Evolutionary conservation across 306 rosid species (phyloP).

Genomic region (Cicer bijugum): DNA sequence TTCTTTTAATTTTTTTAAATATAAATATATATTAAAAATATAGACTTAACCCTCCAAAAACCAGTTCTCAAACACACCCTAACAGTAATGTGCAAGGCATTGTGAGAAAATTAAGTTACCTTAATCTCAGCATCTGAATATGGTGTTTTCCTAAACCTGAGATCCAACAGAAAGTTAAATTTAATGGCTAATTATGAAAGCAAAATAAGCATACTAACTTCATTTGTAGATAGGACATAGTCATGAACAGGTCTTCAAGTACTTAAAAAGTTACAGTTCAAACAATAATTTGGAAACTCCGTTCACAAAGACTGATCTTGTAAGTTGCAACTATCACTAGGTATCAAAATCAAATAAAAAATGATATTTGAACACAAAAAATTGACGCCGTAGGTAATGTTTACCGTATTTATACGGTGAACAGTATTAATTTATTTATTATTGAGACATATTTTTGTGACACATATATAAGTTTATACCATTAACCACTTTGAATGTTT

Average conservation of each 20-base stretch:
- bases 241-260: constrained; percentile 14
- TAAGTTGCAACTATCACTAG: constrained; percentile 24
- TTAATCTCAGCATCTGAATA: constrained; percentile 89
- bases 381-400: too few relatives aligned
- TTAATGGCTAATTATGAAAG: constrained; percentile 22
- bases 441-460: too few relatives aligned
- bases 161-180: constrained; percentile 37
- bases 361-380: too few relatives aligned
- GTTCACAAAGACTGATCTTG: constrained; percentile 8
- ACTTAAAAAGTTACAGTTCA: constrained; percentile 19
- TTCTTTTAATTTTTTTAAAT: too few relatives aligned
- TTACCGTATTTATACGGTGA: too few relatives aligned
- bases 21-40: too few relatives aligned
- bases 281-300: constrained; percentile 5
- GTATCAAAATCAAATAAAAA: background rate
- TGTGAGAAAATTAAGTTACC: constrained; percentile 54
- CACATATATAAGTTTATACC: too few relatives aligned
- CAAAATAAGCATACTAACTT: constrained; percentile 36
- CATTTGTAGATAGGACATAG: constrained; percentile 15
- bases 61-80: too few relatives aligned
- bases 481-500: too few relatives aligned
- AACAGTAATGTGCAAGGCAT: constrained; percentile 26
- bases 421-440: too few relatives aligned
- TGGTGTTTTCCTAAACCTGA: constrained; percentile 80
- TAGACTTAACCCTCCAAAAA: too few relatives aligned